Conservation (phyloP, 257 asterid species). For the Primulina huaijiensis region DNA sequence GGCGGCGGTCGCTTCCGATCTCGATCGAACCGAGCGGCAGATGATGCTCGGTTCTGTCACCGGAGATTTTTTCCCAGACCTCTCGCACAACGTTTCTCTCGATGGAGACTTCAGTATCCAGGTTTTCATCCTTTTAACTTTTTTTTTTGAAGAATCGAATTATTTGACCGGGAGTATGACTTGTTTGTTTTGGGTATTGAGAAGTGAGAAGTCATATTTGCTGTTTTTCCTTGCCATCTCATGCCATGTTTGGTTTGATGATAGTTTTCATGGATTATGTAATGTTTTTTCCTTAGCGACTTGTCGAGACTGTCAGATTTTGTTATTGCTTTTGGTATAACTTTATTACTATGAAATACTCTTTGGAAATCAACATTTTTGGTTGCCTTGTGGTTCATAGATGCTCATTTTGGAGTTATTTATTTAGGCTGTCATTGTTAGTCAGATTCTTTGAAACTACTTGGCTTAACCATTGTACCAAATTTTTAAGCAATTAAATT, state of each 20-base stretch:
- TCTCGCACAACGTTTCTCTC: slow-evolving; percentile 59
- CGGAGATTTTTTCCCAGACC: slow-evolving; percentile 69
- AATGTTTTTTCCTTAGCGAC: not conserved
- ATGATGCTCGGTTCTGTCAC: slow-evolving; percentile 81
- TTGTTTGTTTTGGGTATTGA: not conserved
- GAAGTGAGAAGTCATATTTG: not conserved
- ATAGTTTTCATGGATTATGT: not conserved
- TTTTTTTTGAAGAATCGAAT: not conserved
- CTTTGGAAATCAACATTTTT: not conserved
- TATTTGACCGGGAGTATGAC: not conserved
- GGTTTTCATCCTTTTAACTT: slow-evolving; percentile 30
- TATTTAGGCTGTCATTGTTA: not conserved
- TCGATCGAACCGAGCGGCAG: slow-evolving; percentile 81
- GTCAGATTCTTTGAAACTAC: not conserved
- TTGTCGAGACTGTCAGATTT: not conserved
- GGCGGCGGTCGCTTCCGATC: slow-evolving; percentile 97
- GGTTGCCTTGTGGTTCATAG: not conserved
- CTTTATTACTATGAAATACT: not conserved
- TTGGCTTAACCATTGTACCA: not conserved
- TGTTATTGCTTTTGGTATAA: not conserved
- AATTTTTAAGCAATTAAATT: not conserved
- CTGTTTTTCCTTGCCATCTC: not conserved
- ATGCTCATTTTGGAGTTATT: not conserved
- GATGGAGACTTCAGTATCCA: slow-evolving; percentile 73
- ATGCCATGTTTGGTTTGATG: not conserved